Base-by-base conservation (phyloP, 2,329 filamentous ascomycete genomes). In the Colletotrichum agaves region DNA sequence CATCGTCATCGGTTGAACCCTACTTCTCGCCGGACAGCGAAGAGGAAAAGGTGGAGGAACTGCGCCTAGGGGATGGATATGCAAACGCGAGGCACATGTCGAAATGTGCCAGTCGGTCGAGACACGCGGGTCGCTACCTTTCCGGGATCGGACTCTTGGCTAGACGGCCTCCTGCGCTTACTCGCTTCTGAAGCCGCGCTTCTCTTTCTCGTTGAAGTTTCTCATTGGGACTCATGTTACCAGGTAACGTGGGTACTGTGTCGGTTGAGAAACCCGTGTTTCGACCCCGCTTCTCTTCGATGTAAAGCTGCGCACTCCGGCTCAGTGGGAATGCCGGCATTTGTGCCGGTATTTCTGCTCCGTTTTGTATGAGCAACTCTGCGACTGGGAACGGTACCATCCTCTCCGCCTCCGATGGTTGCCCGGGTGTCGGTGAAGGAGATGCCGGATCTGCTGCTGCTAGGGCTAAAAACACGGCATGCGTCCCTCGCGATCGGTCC, bases 361-460 rank as follows among this genome's bases (percentile, higher is more conserved):
- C 96, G 75, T 99, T 98, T 74, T 98, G 97, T 13, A 97, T 84
- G 13, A 99, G 85, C 67, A 99, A 82, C 78, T 99, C 96, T 13
- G 96, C 96, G 46, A 98, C 85, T 0, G 96, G 90, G 76, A 99
- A 99, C 0, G 94, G 87, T 8, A 90, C 85, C 3, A 83, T 76
- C 71, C 88, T 89, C 75, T 86, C 75, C 71, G 79, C 69, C 47
- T 82, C 74, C 3, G 83, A 72, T 39, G 83, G 76, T 53, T 80
- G 73, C 15, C 73, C 70, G 19, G 80, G 78, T 19, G 81, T 76
- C 2, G 84, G 81, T 75, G 78, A 88, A 1, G 94, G 94, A 0
- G 92, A 85, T 21, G 94, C 94, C 3, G 96, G 96, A 75, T 99
- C 96, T 3, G 94, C 94, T 5, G 95, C 94, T 21, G 94, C 94